Base-by-base conservation (phyloP, 108 stramenopile genomes). In the Aurantiochytrium sp. region DNA sequence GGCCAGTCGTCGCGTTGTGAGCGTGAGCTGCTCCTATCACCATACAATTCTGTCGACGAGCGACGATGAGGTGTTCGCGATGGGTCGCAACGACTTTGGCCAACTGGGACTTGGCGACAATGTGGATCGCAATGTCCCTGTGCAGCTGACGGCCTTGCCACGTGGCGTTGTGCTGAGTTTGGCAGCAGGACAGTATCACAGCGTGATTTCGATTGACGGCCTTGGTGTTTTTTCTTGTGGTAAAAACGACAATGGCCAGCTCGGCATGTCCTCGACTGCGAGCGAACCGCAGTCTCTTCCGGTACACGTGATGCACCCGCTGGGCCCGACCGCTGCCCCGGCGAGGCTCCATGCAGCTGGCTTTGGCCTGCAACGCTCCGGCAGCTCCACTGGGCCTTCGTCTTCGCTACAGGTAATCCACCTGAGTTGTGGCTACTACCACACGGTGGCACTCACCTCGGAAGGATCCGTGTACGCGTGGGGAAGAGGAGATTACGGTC, bases 401-500 rank as follows among this genome's bases (percentile, higher is more conserved):
- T 42, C 10, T 18, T 42, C 64, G 18, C 8, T 69, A 0, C 64
- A 69, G 42, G 64, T 69, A 8, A 69, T 69, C 42, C 64, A 69
- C 4, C 73, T 93, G n/a, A 87, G 87, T 60, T 92, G 91, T 45
- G 93, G 93, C 45, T 91, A 90, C 73, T 93, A 90, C n/a, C 93
- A 94, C 90, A 91, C 91, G 51, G 91, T 89, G 21, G 92, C 90
- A 5, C 89, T 94, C n/a, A 88, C 90, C 57, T 72, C 57, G n/a
- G 71, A 72, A 49, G 93, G 93, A 14, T 83, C 89, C 49, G 87
- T 92, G 12, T 93, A 89, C 89, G 72, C 91, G 14, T 93, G 92
- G 59, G 93, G 93, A 1, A 76, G 93, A 18, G 90, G 89, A 53
- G 43, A 53, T 47, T 72, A 92, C 76, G 92, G 92, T 28, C 93